These are phyloP conservation scores for Claviceps maximensis DNA, from an alignment of 2,329 filamentous ascomycete genomes.

Conservation along the genomic window DNA sequence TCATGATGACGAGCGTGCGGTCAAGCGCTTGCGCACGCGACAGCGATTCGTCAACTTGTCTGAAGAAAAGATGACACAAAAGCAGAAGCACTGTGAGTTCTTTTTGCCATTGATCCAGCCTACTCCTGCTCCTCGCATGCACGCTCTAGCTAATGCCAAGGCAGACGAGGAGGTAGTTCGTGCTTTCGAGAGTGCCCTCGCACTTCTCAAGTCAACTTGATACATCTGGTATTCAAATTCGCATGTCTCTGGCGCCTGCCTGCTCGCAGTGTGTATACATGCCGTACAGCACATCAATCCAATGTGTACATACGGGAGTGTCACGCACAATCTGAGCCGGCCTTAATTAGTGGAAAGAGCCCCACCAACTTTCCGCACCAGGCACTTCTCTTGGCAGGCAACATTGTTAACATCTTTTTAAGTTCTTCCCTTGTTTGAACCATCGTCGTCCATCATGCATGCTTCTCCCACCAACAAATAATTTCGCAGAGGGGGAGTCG, in stretches of 20 bases:
- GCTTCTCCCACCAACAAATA: not conserved
- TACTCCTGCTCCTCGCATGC: not conserved
- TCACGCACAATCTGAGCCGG: not conserved
- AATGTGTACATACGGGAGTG: not conserved
- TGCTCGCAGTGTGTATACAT: not conserved
- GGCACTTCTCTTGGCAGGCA: not conserved
- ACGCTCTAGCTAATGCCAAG: conserved; percentile 8
- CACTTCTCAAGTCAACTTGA: conserved; percentile 31
- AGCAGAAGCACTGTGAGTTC: conserved; percentile 64
- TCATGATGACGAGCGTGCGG: conserved; percentile 64
- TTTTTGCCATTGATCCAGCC: not conserved
- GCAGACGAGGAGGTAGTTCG: conserved; percentile 40
- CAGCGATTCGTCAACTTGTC: conserved; percentile 61
- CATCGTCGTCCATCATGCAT: not conserved
- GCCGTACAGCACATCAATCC: no score
- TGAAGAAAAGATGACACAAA: conserved; percentile 58
- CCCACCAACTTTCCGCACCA: not conserved
- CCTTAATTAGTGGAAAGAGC: not conserved
- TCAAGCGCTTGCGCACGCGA: conserved; percentile 70
- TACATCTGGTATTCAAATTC: not conserved
- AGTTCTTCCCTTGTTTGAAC: not conserved
- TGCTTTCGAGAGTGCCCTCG: conserved; percentile 49
- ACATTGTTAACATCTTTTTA: not conserved
- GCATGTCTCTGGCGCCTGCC: not conserved
- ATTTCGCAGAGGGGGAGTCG: not conserved